phyloP scores from a whole-genome alignment of 1,139 yeast species.

The Suhomyces coccinellae region DNA sequence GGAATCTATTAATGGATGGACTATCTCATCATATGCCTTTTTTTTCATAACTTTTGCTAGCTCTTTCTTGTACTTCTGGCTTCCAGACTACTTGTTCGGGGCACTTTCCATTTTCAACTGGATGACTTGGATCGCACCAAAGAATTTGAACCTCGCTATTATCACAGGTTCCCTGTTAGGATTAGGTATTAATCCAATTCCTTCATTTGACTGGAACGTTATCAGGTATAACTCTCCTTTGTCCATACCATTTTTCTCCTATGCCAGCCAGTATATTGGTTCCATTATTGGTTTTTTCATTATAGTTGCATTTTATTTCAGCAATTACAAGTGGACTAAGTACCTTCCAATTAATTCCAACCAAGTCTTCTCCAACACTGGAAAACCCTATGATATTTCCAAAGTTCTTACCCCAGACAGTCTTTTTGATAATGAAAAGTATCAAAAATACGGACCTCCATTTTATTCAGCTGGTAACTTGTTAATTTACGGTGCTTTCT shows the following conservation, averaged over 20 bases:
- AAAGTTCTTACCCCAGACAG: conserved; percentile 15
- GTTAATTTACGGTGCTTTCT: conserved; percentile 41
- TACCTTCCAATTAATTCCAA: conserved; percentile 21
- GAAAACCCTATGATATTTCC: conserved; percentile 16
- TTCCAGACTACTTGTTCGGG: conserved; percentile 20
- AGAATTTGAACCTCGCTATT: conserved; percentile 19
- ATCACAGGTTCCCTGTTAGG: conserved; percentile 20
- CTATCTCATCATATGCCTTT: conserved; percentile 18
- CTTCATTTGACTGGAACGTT: conserved; percentile 22
- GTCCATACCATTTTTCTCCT: conserved; percentile 29
- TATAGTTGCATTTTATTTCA: conserved; percentile 32
- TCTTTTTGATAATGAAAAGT: conserved; percentile 19
- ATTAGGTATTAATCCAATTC: conserved; percentile 22
- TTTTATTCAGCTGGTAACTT: conserved; percentile 46
- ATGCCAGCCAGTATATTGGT: conserved; percentile 39
- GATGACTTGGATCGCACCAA: conserved; percentile 24
- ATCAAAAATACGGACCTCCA: conserved; percentile 39
- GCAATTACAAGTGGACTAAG: conserved; percentile 20
- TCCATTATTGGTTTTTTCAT: conserved; percentile 32
- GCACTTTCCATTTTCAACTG: conserved; percentile 22
- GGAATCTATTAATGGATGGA: conserved; percentile 22
- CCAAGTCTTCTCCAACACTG: conserved; percentile 18
- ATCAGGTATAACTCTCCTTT: conserved; percentile 12
- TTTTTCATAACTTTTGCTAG: conserved; percentile 15
- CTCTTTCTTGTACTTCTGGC: conserved; percentile 22